Conservation (phyloP, 2,329 filamentous ascomycete genomes). For the Colletotrichum lupini region DNA sequence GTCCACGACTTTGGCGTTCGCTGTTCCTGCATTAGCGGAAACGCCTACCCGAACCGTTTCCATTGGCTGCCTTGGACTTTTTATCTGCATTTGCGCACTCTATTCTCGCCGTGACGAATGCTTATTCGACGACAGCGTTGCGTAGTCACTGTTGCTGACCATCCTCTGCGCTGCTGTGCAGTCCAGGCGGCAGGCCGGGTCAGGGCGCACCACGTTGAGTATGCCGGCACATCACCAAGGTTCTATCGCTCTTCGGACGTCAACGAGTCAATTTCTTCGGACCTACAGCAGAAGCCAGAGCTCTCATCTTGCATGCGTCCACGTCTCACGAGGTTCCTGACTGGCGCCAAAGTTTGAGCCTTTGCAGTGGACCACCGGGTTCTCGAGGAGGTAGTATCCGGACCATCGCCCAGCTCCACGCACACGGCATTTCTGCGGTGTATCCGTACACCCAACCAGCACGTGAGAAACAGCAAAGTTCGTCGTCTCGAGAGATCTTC, state of each 20-base stretch:
- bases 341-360: background rate
- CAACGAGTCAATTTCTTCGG: background rate
- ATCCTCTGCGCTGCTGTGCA: background rate
- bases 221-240: constrained; percentile 3
- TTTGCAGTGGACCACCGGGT: background rate
- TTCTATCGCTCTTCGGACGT: background rate
- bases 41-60: constrained; percentile 11
- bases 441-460: background rate
- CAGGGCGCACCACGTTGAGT: background rate
- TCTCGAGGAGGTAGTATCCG: background rate
- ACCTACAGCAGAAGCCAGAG: no score
- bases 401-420: background rate
- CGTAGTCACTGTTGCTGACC: background rate
- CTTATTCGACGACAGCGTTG: constrained; percentile 22
- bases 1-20: constrained; percentile 13
- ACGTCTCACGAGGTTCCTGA: background rate
- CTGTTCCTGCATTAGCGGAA: constrained; percentile 35
- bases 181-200: background rate
- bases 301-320: background rate
- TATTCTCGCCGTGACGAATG: constrained; percentile 23
- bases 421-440: constrained; percentile 6
- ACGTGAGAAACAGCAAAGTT: background rate
- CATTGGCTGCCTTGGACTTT: constrained; percentile 6
- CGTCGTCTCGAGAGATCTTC: background rate
- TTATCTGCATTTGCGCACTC: constrained; percentile 12